Conservation (phyloP, 805 yeast genomes). For the Torulaspora microellipsoides region DNA sequence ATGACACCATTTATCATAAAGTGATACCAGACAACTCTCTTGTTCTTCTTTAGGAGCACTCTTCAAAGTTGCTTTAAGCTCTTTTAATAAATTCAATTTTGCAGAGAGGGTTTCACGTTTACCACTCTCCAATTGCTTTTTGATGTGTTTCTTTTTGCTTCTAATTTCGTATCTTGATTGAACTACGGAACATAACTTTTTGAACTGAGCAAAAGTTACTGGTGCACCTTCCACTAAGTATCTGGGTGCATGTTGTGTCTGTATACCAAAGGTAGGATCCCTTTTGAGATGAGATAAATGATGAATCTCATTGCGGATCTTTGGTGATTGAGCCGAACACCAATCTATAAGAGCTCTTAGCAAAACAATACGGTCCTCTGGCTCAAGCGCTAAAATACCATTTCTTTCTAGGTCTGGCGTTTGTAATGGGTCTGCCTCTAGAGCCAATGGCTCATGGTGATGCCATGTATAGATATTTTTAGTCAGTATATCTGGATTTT, state of each 20-base stretch:
- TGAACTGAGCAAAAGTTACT: slow-evolving; percentile 22
- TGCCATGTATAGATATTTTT: slow-evolving; percentile 20
- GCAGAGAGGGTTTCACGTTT: slow-evolving; percentile 23
- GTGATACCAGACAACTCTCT: slow-evolving; percentile 9
- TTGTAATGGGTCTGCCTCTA: slow-evolving; percentile 27
- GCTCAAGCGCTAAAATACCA: slow-evolving; percentile 26
- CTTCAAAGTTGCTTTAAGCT: slow-evolving; percentile 18
- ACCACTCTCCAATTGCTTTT: slow-evolving; percentile 21
- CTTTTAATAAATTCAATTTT: slow-evolving; percentile 20
- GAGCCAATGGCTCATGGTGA: slow-evolving; percentile 13
- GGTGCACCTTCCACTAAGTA: slow-evolving; percentile 24
- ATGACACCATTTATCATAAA: slow-evolving; percentile 26
- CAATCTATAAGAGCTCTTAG: slow-evolving; percentile 25
- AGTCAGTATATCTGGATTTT: slow-evolving; percentile 18
- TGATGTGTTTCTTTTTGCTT: slow-evolving; percentile 23
- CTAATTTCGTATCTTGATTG: slow-evolving; percentile 24
- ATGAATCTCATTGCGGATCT: slow-evolving; percentile 29
- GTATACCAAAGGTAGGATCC: slow-evolving; percentile 28
- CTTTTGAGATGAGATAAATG: slow-evolving; percentile 25
- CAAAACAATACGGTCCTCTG: slow-evolving; percentile 25
- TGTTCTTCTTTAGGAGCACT: slow-evolving; percentile 14
- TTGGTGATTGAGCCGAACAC: slow-evolving; percentile 24
- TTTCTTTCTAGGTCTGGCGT: slow-evolving; percentile 20
- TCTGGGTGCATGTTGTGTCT: slow-evolving; percentile 27
- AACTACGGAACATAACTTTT: slow-evolving; percentile 24